Conservation (phyloP, 148 eudicot genomes). For the Rhododendron kiyosumense region DNA sequence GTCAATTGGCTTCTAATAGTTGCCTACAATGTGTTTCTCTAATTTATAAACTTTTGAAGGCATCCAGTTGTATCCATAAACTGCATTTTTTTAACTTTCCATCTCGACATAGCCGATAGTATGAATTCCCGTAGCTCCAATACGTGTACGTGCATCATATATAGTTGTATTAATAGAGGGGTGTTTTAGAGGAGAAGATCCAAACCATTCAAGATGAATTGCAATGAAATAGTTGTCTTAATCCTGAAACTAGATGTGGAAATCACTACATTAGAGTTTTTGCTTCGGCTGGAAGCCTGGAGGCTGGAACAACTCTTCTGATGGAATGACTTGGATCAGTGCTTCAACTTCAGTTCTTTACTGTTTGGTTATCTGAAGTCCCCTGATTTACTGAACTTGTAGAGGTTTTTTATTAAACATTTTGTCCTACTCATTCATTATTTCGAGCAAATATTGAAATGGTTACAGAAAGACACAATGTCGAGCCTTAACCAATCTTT, state of each 20-base stretch:
- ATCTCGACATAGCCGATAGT: not conserved
- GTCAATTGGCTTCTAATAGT: not conserved
- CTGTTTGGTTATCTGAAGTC: not conserved
- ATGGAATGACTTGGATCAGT: not conserved
- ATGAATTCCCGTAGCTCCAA: not conserved
- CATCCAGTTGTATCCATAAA: not conserved
- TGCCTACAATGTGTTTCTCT: too few species aligned
- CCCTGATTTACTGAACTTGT: not conserved
- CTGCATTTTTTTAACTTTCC: not conserved
- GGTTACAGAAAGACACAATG: slow-evolving; percentile 3
- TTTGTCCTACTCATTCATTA: not conserved
- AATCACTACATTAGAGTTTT: not conserved
- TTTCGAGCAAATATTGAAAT: not conserved
- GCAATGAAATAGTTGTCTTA: not conserved
- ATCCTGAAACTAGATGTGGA: not conserved
- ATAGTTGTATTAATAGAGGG: not conserved
- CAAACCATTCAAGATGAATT: not conserved
- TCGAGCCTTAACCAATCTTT: not conserved
- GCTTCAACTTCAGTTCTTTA: not conserved
- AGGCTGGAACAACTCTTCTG: not conserved
- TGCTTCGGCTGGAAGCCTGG: not conserved
- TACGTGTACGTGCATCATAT: not conserved
- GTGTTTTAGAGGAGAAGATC: not conserved
- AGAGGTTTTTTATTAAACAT: not conserved
- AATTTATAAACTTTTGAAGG: too few species aligned